These are phyloP conservation scores for Bolboschoenoplectus hybrid DNA, from an alignment of 202 grass and related monocot genomes.

Conservation along the genomic window DNA sequence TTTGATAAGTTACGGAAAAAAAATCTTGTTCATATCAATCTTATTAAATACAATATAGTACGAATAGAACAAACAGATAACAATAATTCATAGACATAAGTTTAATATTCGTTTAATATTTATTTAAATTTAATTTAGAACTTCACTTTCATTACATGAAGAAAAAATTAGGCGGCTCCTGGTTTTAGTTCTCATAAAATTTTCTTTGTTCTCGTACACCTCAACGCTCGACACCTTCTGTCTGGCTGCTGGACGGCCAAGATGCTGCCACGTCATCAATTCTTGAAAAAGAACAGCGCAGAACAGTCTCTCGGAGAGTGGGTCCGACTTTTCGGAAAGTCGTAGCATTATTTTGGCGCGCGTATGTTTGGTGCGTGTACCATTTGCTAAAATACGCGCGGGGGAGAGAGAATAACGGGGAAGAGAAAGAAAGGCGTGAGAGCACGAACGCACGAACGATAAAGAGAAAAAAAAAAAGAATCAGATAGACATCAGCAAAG, in stretches of 20 bases:
- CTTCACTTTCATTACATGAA: no score
- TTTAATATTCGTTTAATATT: no score
- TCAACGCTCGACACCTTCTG: no score
- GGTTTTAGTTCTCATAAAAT: no score
- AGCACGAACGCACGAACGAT: slow-evolving; percentile 30
- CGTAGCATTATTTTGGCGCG: slow-evolving; percentile 19
- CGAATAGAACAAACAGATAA: no score
- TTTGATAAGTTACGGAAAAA: no score
- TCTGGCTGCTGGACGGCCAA: neutral
- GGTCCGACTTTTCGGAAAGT: neutral
- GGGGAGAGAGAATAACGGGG: slow-evolving; percentile 35
- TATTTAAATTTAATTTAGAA: no score
- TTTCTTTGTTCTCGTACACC: no score
- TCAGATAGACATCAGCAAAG: slow-evolving; percentile 7
- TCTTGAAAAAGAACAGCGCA: neutral
- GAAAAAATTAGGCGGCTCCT: no score
- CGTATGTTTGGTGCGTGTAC: neutral
- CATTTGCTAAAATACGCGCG: slow-evolving; percentile 35
- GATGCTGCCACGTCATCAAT: slow-evolving; percentile 1
- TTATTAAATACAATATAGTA: no score
- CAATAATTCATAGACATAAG: no score
- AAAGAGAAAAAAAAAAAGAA: neutral
- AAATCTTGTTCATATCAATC: no score
- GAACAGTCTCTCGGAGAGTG: neutral
- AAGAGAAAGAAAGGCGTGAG: slow-evolving; percentile 11